These are phyloP conservation scores for Lagenidium sp. DNA, from an alignment of 352 stramenopile genomes.

Conservation along the genomic window DNA sequence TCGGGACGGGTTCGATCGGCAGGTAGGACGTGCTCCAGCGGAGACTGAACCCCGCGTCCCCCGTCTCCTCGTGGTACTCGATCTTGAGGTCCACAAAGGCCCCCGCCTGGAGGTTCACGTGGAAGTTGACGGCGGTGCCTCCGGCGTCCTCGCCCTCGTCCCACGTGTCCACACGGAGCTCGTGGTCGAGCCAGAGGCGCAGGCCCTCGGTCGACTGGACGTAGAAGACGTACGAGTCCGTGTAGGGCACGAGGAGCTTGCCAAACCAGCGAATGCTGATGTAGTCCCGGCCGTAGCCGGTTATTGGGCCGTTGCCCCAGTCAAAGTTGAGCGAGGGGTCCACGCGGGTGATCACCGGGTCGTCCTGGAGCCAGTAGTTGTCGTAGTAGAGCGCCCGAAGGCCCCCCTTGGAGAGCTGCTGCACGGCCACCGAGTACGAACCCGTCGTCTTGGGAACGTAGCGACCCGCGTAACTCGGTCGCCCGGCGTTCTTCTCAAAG, in stretches of 20 bases:
- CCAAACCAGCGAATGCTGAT: constrained; percentile 93
- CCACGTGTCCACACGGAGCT: constrained; percentile 91
- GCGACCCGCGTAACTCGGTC: constrained; percentile 87
- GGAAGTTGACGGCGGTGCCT: constrained; percentile 58
- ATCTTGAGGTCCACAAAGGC: constrained; percentile 92
- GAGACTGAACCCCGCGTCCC: constrained; percentile 78
- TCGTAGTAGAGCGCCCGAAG: constrained; percentile 91
- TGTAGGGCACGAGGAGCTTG: constrained; percentile 78
- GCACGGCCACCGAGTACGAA: constrained; percentile 86
- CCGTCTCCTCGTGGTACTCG: constrained; percentile 93
- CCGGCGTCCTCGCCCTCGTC: constrained; percentile 26
- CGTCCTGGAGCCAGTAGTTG: constrained; percentile 94
- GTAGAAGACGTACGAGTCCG: constrained; percentile 92
- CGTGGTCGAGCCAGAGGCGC: constrained; percentile 91
- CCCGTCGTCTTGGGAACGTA: constrained; percentile 75
- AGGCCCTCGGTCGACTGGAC: constrained; percentile 88
- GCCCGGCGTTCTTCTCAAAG: constrained; percentile 89
- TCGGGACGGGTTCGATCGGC: constrained; percentile 74
- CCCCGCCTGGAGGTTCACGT: constrained; percentile 45
- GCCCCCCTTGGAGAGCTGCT: constrained; percentile 87
- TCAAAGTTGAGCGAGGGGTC: constrained; percentile 84
- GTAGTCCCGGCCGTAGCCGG: constrained; percentile 91
- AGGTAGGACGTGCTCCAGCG: constrained; percentile 92
- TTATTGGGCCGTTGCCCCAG: constrained; percentile 89
- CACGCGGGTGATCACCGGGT: constrained; percentile 78